Conservation (phyloP, 2,329 filamentous ascomycete genomes). For the Ceratocystis cacaofunesta region DNA sequence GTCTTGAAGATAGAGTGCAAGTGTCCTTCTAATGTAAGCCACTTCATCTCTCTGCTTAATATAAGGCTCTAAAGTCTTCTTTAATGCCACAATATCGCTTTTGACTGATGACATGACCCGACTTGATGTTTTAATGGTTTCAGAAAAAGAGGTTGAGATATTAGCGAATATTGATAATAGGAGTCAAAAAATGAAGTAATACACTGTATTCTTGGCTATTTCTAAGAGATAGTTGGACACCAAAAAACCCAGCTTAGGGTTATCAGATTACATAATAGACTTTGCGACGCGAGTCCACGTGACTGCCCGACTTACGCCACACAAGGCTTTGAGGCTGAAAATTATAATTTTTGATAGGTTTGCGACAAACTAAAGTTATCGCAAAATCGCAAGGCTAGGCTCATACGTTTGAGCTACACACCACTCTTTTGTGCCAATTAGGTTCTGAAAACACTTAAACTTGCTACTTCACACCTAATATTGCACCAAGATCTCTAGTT, state of each 20-base stretch:
- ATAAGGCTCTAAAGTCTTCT: slow-evolving; percentile 31
- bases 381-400: slow-evolving; percentile 13
- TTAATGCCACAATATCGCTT: not conserved
- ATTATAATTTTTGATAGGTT: slow-evolving; percentile 14
- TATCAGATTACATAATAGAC: not conserved
- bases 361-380: slow-evolving; percentile 10
- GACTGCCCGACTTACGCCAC: slow-evolving; percentile 9
- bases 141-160: too few relatives aligned
- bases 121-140: too few relatives aligned
- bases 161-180: too few relatives aligned
- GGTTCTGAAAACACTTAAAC: slow-evolving; percentile 5
- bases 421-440: slow-evolving; percentile 11
- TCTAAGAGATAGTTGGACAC: too few relatives aligned
- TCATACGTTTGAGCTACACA: slow-evolving; percentile 7
- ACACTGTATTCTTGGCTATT: too few relatives aligned
- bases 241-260: not conserved
- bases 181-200: too few relatives aligned
- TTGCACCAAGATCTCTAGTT: not conserved
- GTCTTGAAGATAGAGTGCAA: slow-evolving; percentile 36
- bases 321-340: slow-evolving; percentile 17
- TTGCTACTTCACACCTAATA: not conserved
- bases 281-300: slow-evolving; percentile 12
- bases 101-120: slow-evolving; percentile 5
- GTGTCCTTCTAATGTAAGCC: slow-evolving; percentile 38
- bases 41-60: slow-evolving; percentile 44